Conservation (phyloP, 2,329 filamentous ascomycete species). For the Ceratocystis albifundus region DNA sequence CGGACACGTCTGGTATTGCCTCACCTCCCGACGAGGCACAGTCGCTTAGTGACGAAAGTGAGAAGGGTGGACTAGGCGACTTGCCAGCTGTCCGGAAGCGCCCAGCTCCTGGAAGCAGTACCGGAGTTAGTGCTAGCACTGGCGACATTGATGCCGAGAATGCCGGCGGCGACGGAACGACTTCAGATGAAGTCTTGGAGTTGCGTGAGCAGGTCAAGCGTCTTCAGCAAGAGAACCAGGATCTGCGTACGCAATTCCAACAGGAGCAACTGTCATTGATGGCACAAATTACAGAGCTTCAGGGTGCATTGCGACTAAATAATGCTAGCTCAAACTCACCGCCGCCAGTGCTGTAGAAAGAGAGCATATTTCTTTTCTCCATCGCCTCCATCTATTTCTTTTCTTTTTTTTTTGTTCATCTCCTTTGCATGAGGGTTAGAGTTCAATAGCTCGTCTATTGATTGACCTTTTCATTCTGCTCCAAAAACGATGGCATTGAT, state of each 20-base stretch:
- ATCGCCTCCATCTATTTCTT: not conserved
- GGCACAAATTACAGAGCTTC: slow-evolving; percentile 38
- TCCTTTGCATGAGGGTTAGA: not conserved
- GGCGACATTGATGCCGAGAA: not conserved
- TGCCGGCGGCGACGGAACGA: slow-evolving; percentile 3
- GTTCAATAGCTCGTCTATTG: not conserved
- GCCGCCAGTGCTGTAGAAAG: slow-evolving; percentile 8
- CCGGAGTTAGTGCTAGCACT: not conserved
- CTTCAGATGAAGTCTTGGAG: slow-evolving; percentile 39
- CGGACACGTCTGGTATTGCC: slow-evolving; percentile 45
- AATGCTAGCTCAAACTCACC: slow-evolving; percentile 23
- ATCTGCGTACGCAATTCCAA: slow-evolving; percentile 42
- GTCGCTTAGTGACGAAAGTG: slow-evolving; percentile 38
- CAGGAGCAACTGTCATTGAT: slow-evolving; percentile 40
- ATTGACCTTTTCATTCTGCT: not conserved
- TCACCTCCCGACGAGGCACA: slow-evolving; percentile 30
- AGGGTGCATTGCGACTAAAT: slow-evolving; percentile 33
- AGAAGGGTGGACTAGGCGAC: slow-evolving; percentile 28
- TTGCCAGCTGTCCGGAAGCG: slow-evolving; percentile 14
- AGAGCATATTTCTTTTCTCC: slow-evolving; percentile 25
- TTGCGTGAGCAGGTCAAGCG: slow-evolving; percentile 56
- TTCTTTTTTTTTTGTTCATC: not conserved
- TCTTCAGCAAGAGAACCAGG: slow-evolving; percentile 52
- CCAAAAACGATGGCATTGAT: not conserved
- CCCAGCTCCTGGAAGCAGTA: not conserved